Conservation (phyloP, 371 early-diverging fungal genomes). For the Mucor ambiguus region DNA sequence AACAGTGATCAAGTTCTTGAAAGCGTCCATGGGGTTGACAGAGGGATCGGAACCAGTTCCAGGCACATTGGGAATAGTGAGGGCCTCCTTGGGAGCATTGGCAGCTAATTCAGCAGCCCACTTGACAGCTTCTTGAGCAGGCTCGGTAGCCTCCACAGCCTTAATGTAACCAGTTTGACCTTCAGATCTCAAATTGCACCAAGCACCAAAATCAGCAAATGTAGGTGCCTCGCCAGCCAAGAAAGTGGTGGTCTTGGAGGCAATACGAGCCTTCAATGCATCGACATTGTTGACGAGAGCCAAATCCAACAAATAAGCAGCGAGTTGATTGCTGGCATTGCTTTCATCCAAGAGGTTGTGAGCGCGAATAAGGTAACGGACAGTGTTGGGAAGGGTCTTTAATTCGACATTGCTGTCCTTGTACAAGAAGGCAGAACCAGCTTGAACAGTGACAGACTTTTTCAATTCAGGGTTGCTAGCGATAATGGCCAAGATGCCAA, state of each 20-base stretch:
- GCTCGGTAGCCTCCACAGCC: constrained; percentile 35
- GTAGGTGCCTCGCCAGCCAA: constrained; percentile 40
- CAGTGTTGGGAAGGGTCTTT: constrained; percentile 10
- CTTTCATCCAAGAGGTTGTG: constrained; percentile 25
- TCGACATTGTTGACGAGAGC: constrained; percentile 13
- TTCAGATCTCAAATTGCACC: constrained; percentile 47
- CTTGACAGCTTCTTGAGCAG: constrained; percentile 40
- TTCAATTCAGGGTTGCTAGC: constrained; percentile 11
- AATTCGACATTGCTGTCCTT: constrained; percentile 15
- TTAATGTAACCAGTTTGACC: constrained; percentile 32
- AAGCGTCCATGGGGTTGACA: constrained; percentile 57
- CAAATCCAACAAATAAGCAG: constrained; percentile 25
- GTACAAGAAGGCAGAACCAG: constrained; percentile 14
- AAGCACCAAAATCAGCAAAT: constrained; percentile 50
- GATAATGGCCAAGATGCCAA: constrained; percentile 44
- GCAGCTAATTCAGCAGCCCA: constrained; percentile 26
- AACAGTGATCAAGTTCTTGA: constrained; percentile 57
- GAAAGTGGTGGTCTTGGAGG: constrained; percentile 29
- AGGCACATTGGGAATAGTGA: constrained; percentile 35
- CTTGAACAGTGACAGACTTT: constrained; percentile 13
- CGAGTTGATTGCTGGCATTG: constrained; percentile 20
- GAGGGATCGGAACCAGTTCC: constrained; percentile 54
- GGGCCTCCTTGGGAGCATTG: constrained; percentile 23
- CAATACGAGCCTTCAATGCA: constrained; percentile 15
- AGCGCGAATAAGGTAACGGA: constrained; percentile 26